Base-by-base conservation (phyloP, 2,329 filamentous ascomycete genomes). In the Setomelanomma holmii region DNA sequence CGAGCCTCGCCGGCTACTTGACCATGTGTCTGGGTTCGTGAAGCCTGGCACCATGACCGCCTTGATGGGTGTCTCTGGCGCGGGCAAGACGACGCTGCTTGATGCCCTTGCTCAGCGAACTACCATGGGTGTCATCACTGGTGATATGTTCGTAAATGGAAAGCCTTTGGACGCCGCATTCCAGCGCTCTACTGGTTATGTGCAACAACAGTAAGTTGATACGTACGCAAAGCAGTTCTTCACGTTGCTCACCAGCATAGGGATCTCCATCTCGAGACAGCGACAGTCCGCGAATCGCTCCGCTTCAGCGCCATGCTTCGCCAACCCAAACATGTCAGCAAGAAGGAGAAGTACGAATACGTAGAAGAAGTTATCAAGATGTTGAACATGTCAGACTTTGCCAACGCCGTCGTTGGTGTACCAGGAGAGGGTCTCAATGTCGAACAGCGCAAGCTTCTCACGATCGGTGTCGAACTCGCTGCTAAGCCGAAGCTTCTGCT, bases 381-480 rank as follows among this genome's bases (percentile, higher is more conserved):
- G 78, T 78, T 89, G 20, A 82, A 85, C 67, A 88, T 89, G 85
- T 75, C 82, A 22, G 85, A 88, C 46, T 89, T 87, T 51, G 84
- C 86, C 11, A 83, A 88, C 39, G 85, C 86, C 0, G 80, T 89
- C 2, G 85, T 89, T 22, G 87, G 87, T 55, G 78, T 84, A 0
- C 83, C 85, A 0, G 86, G 86, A 1, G 81, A 80, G 48, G 85
- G 82, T 82, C 76, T 90, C 12, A 86, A 86, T 10, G 86, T 90
- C 4, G 87, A 89, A 69, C 85, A 90, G 68, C 80, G 85, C 51
- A 90, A 90, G 73, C 79, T 87, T 42, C 77, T 90, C 7, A 90
- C 88, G 0, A 90, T 90, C 53, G 88, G 86, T 55, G 87, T 90
- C 8, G 88, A 91, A 66, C 76, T 90, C 12, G 88, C 87, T 5